These are phyloP conservation scores for Podospora tetraspora DNA, from an alignment of 495 filamentous ascomycete genomes.

Conservation along the genomic window DNA sequence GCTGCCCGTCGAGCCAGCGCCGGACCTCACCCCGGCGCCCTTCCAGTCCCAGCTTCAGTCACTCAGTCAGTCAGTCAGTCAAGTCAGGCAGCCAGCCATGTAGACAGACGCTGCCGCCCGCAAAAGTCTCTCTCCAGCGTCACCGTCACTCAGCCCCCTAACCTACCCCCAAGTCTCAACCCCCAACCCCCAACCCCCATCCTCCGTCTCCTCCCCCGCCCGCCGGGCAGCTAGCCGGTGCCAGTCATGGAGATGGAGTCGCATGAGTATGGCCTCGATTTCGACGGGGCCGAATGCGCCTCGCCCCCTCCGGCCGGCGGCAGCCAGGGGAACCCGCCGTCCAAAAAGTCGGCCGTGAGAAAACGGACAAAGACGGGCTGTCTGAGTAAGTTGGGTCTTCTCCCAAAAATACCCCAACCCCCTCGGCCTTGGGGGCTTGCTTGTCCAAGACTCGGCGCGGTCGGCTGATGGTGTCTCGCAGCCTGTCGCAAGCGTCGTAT, in stretches of 20 bases:
- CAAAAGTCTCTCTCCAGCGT: not conserved
- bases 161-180: not conserved
- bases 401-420: not conserved
- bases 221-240: not conserved
- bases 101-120: not conserved
- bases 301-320: conserved; percentile 10
- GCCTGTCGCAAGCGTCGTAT: conserved; percentile 92
- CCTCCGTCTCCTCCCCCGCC: not conserved
- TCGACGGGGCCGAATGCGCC: conserved; percentile 16
- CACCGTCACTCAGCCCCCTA: not conserved
- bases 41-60: not conserved
- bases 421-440: not conserved
- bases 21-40: not conserved
- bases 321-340: conserved; percentile 25
- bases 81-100: not conserved
- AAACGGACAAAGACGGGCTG: conserved; percentile 97
- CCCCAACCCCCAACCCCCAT: not conserved
- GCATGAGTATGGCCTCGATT: not conserved
- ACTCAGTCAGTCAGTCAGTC: not conserved
- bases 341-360: conserved; percentile 40
- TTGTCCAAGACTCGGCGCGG: not conserved
- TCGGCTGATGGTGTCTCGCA: conserved; percentile 33
- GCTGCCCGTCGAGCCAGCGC: not conserved
- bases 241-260: conserved; percentile 18
- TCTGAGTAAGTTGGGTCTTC: conserved; percentile 60